A percentile compares a stretch with the other conserved stretches of the same genome.
Conservation (phyloP, 805 yeast genomes). For the Candida stauntonica region DNA sequence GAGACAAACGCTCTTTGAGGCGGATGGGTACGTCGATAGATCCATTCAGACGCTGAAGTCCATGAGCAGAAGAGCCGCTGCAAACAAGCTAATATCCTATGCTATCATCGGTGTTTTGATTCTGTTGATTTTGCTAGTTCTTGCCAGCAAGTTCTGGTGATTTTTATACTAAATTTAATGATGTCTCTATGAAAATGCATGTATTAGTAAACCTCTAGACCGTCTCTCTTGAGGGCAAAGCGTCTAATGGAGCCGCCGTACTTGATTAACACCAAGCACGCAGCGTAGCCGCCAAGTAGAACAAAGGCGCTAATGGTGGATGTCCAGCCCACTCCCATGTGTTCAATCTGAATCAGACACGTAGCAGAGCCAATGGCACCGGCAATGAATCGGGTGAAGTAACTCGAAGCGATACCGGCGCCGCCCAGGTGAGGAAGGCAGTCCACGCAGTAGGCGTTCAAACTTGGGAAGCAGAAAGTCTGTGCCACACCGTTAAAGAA, state of each 20-base stretch:
- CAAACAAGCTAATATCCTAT: slow-evolving; percentile 84
- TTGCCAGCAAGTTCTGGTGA: slow-evolving; percentile 59
- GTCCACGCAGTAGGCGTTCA: slow-evolving; percentile 55
- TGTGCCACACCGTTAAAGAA: slow-evolving; percentile 46
- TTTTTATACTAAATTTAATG: no score
- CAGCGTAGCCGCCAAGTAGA: slow-evolving; percentile 15
- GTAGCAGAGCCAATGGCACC: slow-evolving; percentile 50
- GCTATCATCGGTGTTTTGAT: slow-evolving; percentile 88
- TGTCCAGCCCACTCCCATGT: slow-evolving; percentile 54
- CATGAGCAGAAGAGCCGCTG: slow-evolving; percentile 91
- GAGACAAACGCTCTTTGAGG: slow-evolving; percentile 80
- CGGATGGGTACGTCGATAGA: slow-evolving; percentile 89
- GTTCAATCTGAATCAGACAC: slow-evolving; percentile 39
- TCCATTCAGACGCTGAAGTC: slow-evolving; percentile 79
- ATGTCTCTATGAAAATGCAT: no score
- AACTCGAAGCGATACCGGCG: slow-evolving; percentile 52
- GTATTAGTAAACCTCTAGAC: not conserved
- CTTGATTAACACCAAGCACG: slow-evolving; percentile 2
- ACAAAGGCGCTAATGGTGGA: slow-evolving; percentile 41
- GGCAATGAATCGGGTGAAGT: slow-evolving; percentile 43
- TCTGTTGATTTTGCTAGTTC: slow-evolving; percentile 72
- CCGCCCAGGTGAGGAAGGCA: slow-evolving; percentile 49
- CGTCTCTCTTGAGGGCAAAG: slow-evolving; percentile 2
- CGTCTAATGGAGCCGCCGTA: slow-evolving; percentile 4
- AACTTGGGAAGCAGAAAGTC: slow-evolving; percentile 45